Conservation (phyloP, 2,329 filamentous ascomycete genomes). For the Orbilia ellipsospora region DNA sequence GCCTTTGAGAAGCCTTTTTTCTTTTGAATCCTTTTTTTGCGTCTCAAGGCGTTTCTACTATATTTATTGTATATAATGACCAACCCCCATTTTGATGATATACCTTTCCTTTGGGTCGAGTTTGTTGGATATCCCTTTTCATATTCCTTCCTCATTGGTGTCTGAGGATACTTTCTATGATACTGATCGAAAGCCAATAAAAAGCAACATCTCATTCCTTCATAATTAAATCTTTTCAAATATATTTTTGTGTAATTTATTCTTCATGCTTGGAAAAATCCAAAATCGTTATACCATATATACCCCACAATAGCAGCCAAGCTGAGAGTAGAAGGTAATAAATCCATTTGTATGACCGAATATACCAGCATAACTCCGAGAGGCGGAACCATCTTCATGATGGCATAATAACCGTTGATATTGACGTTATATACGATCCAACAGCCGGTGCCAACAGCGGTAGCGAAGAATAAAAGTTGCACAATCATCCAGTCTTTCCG, state of each 20-base stretch:
- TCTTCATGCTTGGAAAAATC: slow-evolving; percentile 14
- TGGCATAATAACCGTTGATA: slow-evolving; percentile 79
- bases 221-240: neutral
- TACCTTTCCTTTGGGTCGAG: too few species aligned
- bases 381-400: slow-evolving; percentile 92
- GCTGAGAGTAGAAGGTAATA: slow-evolving; percentile 73
- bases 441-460: slow-evolving; percentile 74
- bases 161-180: too few species aligned
- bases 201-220: too few species aligned
- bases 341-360: slow-evolving; percentile 85
- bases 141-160: too few species aligned
- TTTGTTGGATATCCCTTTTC: too few species aligned
- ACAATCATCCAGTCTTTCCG: slow-evolving; percentile 62
- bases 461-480: slow-evolving; percentile 73
- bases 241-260: neutral
- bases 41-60: slow-evolving; percentile 8
- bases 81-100: too few species aligned
- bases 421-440: slow-evolving; percentile 87
- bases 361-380: slow-evolving; percentile 92
- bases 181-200: too few species aligned
- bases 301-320: slow-evolving; percentile 65
- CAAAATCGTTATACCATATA: slow-evolving; percentile 65
- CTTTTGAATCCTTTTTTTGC: neutral
- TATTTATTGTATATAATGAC: slow-evolving; percentile 1
- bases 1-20: neutral